Evolutionary conservation across 2,329 filamentous ascomycete species (phyloP).

Genomic region (Dothideomycetidae sp.): DNA sequence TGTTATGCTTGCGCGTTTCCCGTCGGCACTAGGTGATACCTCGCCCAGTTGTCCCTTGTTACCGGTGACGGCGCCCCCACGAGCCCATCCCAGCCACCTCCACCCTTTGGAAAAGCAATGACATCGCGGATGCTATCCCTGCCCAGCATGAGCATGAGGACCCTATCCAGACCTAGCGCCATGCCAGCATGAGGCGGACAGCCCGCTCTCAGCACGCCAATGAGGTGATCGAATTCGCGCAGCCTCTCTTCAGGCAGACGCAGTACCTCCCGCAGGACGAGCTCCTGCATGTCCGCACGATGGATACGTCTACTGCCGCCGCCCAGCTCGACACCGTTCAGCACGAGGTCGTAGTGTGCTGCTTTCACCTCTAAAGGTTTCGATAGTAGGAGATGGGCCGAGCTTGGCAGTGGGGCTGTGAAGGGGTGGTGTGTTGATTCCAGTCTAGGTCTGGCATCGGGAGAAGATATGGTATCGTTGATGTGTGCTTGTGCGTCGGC

Average conservation of each 20-base stretch:
- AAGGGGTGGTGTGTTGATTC: conserved; percentile 90
- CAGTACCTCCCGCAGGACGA: conserved; percentile 69
- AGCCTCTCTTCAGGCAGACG: conserved; percentile 59
- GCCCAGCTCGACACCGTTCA: conserved; percentile 89
- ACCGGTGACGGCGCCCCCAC: conserved; percentile 63
- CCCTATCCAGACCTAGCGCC: conserved; percentile 78
- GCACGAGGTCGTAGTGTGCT: conserved; percentile 89
- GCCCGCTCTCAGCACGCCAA: conserved; percentile 67
- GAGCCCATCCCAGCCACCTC: conserved; percentile 73
- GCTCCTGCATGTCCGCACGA: conserved; percentile 65
- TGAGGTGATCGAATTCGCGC: conserved; percentile 69
- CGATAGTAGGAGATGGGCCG: conserved; percentile 59
- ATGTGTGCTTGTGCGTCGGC: not conserved
- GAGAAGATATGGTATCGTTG: not conserved
- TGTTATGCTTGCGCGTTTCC: no score
- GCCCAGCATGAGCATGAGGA: conserved; percentile 66
- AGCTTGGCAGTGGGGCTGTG: conserved; percentile 59
- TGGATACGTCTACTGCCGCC: conserved; percentile 91
- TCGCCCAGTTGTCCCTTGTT: conserved; percentile 43
- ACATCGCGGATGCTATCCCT: conserved; percentile 74
- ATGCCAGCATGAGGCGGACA: conserved; percentile 93
- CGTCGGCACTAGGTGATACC: conserved; percentile 43
- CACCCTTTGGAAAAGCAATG: conserved; percentile 92
- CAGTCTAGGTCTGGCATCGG: conserved; percentile 29
- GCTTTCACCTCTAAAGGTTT: conserved; percentile 60